These are phyloP conservation scores for Myriosclerotinia curreyana DNA, from an alignment of 2,329 filamentous ascomycete species.

Conservation along the genomic window DNA sequence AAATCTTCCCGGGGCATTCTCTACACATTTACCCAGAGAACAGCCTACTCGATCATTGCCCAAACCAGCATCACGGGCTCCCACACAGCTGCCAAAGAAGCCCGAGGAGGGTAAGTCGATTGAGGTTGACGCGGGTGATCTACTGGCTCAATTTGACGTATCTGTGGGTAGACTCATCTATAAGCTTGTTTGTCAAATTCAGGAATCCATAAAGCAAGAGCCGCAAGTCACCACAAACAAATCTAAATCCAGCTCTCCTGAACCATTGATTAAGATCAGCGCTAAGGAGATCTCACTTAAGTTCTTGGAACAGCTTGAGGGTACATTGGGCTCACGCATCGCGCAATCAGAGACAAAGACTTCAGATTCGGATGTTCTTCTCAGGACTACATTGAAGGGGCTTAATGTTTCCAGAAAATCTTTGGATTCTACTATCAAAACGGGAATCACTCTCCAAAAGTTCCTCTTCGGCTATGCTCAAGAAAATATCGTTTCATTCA, in stretches of 20 bases:
- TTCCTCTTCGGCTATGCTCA: conserved; percentile 61
- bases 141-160: conserved; percentile 38
- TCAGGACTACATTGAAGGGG: conserved; percentile 35
- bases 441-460: conserved; percentile 46
- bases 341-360: conserved; percentile 17
- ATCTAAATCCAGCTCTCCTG: conserved; percentile 15
- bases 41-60: background rate
- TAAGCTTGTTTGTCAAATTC: conserved; percentile 35
- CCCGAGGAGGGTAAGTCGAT: conserved; percentile 26
- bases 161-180: conserved; percentile 38
- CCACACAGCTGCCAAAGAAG: background rate
- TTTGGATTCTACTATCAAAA: conserved; percentile 29
- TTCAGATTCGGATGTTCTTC: conserved; percentile 34
- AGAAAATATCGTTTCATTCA: conserved; percentile 62
- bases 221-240: conserved; percentile 16
- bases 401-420: conserved; percentile 30
- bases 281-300: conserved; percentile 35
- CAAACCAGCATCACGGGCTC: background rate
- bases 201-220: conserved; percentile 30
- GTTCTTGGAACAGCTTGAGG: conserved; percentile 39
- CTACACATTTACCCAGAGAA: conserved; percentile 42
- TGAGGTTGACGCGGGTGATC: conserved; percentile 36
- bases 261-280: conserved; percentile 29
- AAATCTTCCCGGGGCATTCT: conserved; percentile 61
- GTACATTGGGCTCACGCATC: conserved; percentile 27